Conservation (phyloP, 1,139 yeast genomes). For the Eremothecium coryli region DNA sequence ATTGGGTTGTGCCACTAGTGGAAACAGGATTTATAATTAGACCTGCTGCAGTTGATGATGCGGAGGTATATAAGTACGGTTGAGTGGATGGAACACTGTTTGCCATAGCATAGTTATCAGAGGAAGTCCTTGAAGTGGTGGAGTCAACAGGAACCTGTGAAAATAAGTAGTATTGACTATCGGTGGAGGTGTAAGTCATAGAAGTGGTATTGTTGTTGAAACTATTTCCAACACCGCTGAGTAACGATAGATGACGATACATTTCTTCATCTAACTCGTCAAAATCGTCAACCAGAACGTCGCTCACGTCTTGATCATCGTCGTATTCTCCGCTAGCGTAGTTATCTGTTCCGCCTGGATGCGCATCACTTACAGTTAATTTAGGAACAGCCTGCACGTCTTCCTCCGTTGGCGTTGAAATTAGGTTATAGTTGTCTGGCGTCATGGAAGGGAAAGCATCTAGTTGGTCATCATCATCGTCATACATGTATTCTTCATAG, state of each 20-base stretch:
- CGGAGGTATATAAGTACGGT: too few species aligned
- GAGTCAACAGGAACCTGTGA: not conserved
- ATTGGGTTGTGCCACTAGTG: too few species aligned
- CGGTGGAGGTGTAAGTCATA: not conserved
- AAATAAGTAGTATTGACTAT: too few species aligned
- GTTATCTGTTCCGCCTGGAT: conserved; percentile 1
- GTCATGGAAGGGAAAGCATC: not conserved
- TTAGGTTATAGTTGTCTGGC: not conserved
- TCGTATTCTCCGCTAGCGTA: conserved; percentile 8
- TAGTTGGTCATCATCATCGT: conserved; percentile 6
- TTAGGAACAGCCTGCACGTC: not conserved
- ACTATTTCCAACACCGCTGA: not conserved
- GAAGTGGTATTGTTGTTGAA: not conserved
- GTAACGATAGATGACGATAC: conserved; percentile 19
- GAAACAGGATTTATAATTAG: too few species aligned
- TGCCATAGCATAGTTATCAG: too few species aligned
- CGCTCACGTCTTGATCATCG: conserved; percentile 25
- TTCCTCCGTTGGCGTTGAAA: not conserved
- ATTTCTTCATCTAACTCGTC: conserved; percentile 29
- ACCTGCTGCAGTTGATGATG: too few species aligned
- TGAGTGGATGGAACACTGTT: too few species aligned
- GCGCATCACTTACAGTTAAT: not conserved
- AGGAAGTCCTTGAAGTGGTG: not conserved
- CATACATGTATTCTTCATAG: conserved; percentile 11
- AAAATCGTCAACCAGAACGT: conserved; percentile 24